phyloP scores from a whole-genome alignment of 1,284 basidiomycete species.

The Leucoagaricus sp. region DNA sequence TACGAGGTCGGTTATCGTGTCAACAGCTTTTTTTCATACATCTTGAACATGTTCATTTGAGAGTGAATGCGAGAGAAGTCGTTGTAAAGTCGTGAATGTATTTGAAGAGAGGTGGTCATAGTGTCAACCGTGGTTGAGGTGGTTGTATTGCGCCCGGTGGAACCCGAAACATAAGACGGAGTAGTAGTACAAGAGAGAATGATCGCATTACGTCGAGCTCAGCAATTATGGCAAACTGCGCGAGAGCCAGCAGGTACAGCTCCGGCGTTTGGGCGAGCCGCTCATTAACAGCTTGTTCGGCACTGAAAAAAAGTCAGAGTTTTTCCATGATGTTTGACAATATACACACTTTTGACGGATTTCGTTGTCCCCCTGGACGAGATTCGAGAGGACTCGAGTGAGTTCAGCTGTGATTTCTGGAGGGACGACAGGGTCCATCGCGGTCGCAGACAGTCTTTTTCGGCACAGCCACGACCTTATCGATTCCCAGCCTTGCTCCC shows the following conservation, averaged over 20 bases:
- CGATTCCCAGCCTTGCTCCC: neutral
- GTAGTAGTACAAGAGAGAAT: slow-evolving; percentile 76
- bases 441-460: too few relatives aligned
- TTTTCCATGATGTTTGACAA: neutral
- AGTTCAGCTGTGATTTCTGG: slow-evolving; percentile 69
- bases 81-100: slow-evolving; percentile 66
- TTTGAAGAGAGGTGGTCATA: slow-evolving; percentile 74
- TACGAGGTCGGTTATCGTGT: slow-evolving; percentile 73
- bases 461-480: slow-evolving; percentile 9
- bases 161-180: slow-evolving; percentile 69
- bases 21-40: slow-evolving; percentile 70
- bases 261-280: slow-evolving; percentile 74
- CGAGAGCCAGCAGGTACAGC: slow-evolving; percentile 71
- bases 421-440: slow-evolving; percentile 47
- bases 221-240: slow-evolving; percentile 71
- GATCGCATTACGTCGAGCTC: slow-evolving; percentile 82
- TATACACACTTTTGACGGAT: slow-evolving; percentile 64
- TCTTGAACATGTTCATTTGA: slow-evolving; percentile 54
- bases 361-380: slow-evolving; percentile 78
- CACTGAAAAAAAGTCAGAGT: slow-evolving; percentile 42
- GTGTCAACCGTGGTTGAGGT: slow-evolving; percentile 50
- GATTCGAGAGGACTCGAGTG: slow-evolving; percentile 80
- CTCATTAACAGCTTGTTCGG: slow-evolving; percentile 78
- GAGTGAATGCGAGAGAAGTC: slow-evolving; percentile 67
- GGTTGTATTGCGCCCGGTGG: slow-evolving; percentile 43